Conservation (phyloP, 1,284 basidiomycete species). For the Dichomitus squalens region DNA sequence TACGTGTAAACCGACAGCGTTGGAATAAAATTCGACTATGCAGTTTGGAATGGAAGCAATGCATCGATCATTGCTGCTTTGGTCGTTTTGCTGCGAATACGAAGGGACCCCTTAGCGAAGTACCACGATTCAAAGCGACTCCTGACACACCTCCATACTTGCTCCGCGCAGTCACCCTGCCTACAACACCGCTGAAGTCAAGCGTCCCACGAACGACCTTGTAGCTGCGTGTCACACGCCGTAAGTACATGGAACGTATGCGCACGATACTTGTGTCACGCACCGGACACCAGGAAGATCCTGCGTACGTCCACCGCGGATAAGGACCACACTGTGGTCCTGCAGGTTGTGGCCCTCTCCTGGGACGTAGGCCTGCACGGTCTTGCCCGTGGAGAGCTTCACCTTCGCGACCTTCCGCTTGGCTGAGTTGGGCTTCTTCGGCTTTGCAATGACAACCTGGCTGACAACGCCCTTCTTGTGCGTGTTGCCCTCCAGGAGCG, state of each 20-base stretch:
- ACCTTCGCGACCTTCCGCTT: constrained; percentile 97
- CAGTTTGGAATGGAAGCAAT: background rate
- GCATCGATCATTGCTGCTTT: constrained; percentile 11
- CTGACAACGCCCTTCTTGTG: constrained; percentile 92
- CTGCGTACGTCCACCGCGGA: constrained; percentile 94
- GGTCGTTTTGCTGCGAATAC: constrained; percentile 16
- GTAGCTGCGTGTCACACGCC: constrained; percentile 63
- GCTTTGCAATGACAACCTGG: constrained; percentile 83
- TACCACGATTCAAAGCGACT: constrained; percentile 19
- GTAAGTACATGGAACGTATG: constrained; percentile 2
- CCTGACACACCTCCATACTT: constrained; percentile 85
- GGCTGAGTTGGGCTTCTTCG: constrained; percentile 99
- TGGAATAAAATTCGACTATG: background rate
- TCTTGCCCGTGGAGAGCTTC: constrained; percentile 90
- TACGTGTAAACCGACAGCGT: constrained; percentile 17
- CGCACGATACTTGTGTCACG: constrained; percentile 32
- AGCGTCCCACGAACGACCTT: constrained; percentile 93
- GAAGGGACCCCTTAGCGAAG: background rate
- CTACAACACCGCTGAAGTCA: constrained; percentile 92
- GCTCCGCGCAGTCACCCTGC: constrained; percentile 81
- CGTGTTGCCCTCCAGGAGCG: constrained; percentile 76
- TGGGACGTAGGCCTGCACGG: constrained; percentile 92
- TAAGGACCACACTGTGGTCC: constrained; percentile 94
- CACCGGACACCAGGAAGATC: constrained; percentile 97
- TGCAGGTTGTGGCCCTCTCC: constrained; percentile 99